These are phyloP conservation scores for Fusarium agapanthi DNA, from an alignment of 2,329 filamentous ascomycete genomes.

Conservation along the genomic window DNA sequence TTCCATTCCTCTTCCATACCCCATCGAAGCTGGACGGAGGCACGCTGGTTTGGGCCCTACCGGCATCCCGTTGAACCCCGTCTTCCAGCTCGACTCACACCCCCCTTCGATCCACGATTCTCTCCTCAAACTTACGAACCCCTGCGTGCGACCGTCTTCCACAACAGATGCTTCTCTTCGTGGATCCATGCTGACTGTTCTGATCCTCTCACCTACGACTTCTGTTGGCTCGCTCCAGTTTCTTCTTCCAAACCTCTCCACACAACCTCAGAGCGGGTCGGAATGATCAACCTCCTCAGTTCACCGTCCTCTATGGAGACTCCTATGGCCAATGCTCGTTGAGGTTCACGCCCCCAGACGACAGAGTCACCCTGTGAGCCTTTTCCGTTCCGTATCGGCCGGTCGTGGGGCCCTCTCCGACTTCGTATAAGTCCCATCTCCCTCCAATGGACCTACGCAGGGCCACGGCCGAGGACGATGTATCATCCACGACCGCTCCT, in stretches of 20 bases:
- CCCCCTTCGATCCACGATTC: conserved; percentile 36
- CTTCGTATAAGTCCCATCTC: conserved; percentile 39
- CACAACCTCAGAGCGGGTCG: conserved; percentile 48
- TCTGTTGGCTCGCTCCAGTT: conserved; percentile 39
- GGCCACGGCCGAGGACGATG: conserved; percentile 45
- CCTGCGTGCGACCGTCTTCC: conserved; percentile 36
- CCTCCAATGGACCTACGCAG: conserved; percentile 48
- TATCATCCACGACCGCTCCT: conserved; percentile 43
- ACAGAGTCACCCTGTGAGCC: conserved; percentile 32
- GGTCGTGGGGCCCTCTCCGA: conserved; percentile 32
- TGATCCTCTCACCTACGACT: conserved; percentile 29
- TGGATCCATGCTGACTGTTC: conserved; percentile 42
- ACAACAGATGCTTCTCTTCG: conserved; percentile 33
- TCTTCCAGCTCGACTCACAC: conserved; percentile 36
- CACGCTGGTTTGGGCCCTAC: conserved; percentile 28
- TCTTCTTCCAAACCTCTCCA: conserved; percentile 40
- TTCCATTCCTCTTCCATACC: conserved; percentile 41
- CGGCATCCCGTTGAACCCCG: conserved; percentile 22
- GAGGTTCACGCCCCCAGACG: conserved; percentile 40
- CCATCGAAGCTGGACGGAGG: conserved; percentile 36
- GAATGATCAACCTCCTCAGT: conserved; percentile 47
- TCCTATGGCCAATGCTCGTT: conserved; percentile 42
- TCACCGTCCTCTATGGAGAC: conserved; percentile 48
- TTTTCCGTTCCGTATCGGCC: conserved; percentile 34
- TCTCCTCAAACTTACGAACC: conserved; percentile 30